Conservation (phyloP, 2,329 filamentous ascomycete genomes). For the Monilinia fructicola region DNA sequence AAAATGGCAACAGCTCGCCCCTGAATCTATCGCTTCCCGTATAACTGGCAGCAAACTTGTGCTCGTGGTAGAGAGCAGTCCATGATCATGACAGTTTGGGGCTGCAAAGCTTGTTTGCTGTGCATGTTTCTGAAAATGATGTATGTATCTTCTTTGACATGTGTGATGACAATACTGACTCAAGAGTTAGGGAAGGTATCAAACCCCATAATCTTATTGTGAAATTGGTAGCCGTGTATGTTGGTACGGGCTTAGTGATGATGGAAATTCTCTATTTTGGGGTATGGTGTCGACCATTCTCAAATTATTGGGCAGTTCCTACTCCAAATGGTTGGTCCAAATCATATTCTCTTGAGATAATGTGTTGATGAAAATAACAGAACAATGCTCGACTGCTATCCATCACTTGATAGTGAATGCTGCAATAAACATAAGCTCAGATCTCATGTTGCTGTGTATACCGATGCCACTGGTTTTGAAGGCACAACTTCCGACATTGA, state of each 20-base stretch:
- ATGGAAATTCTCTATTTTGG: conserved; percentile 52
- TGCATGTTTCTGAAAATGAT: conserved; percentile 58
- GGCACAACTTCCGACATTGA: conserved; percentile 45
- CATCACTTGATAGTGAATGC: conserved; percentile 60
- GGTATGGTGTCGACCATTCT: conserved; percentile 57
- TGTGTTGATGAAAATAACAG: conserved; percentile 36
- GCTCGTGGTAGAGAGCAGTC: conserved; percentile 59
- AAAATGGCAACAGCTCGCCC: conserved; percentile 44
- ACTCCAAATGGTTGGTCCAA: conserved; percentile 47
- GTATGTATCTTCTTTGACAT: conserved; percentile 27
- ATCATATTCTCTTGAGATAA: background rate
- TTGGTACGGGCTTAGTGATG: conserved; percentile 48
- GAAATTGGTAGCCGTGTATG: conserved; percentile 51
- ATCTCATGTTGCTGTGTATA: conserved; percentile 58
- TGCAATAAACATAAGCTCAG: conserved; percentile 59
- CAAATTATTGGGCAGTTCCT: conserved; percentile 58
- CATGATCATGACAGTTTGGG: conserved; percentile 59
- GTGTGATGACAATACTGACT: background rate
- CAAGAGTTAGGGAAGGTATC: conserved; percentile 1
- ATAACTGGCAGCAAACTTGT: conserved; percentile 59
- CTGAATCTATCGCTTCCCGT: conserved; percentile 37
- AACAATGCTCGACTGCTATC: conserved; percentile 57
- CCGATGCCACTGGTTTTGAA: conserved; percentile 51
- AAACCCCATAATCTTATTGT: conserved; percentile 47
- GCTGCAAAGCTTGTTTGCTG: conserved; percentile 56